Evolutionary conservation across 495 filamentous ascomycete genomes (phyloP).

Genomic region (Neurospora sp.): DNA sequence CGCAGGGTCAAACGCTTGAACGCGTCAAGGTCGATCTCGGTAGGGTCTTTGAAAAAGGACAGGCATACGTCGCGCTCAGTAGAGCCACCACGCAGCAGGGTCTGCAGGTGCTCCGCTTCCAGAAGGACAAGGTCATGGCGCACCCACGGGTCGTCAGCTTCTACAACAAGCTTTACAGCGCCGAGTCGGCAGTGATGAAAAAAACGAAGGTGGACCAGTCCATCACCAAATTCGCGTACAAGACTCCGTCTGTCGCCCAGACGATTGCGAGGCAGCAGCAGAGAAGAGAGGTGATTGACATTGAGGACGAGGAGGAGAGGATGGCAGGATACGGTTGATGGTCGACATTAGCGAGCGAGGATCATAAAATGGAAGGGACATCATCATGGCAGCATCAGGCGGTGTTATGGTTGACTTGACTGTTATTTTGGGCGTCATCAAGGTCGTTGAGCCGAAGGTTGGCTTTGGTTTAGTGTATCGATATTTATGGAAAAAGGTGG

Average conservation of each 20-base stretch:
- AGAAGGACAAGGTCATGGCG: slow-evolving; percentile 86
- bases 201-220: slow-evolving; percentile 8
- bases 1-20: slow-evolving; percentile 91
- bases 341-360: background rate
- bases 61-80: slow-evolving; percentile 73
- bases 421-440: background rate
- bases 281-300: background rate
- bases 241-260: background rate
- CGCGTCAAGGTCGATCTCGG: slow-evolving; percentile 91
- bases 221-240: slow-evolving; percentile 20
- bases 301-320: slow-evolving; percentile 30
- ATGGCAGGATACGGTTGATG: slow-evolving; percentile 27
- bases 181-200: slow-evolving; percentile 30
- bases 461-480: background rate
- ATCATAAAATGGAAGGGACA: background rate
- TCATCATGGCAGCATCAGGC: background rate
- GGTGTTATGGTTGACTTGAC: background rate
- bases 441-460: background rate
- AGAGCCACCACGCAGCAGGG: slow-evolving; percentile 82
- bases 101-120: slow-evolving; percentile 80
- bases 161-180: slow-evolving; percentile 67
- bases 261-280: background rate
- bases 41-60: slow-evolving; percentile 89
- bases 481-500: background rate
- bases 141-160: slow-evolving; percentile 79